These are phyloP conservation scores for Penicillium brevicompactum DNA, from an alignment of 2,329 filamentous ascomycete species.

Conservation along the genomic window DNA sequence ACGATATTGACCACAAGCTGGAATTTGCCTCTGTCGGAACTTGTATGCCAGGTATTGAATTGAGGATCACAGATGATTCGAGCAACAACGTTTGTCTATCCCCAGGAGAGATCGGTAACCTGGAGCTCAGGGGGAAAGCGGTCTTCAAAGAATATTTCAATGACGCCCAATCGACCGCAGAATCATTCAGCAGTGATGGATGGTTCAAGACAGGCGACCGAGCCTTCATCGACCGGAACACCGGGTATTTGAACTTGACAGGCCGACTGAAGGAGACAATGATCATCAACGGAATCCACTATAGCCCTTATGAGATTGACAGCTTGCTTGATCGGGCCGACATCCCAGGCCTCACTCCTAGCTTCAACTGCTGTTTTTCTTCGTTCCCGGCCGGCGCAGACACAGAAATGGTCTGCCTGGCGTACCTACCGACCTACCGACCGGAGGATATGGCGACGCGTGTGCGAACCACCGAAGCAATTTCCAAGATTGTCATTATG, in stretches of 20 bases:
- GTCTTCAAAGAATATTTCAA: slow-evolving; percentile 37
- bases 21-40: slow-evolving; percentile 40
- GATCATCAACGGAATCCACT: slow-evolving; percentile 53
- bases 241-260: slow-evolving; percentile 12
- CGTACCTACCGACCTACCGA: slow-evolving; percentile 37
- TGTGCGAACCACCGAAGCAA: slow-evolving; percentile 6
- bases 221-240: slow-evolving; percentile 11
- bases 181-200: slow-evolving; percentile 32
- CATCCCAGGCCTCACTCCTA: slow-evolving; percentile 23
- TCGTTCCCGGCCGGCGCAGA: slow-evolving; percentile 20
- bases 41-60: slow-evolving; percentile 25
- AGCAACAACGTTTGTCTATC: background rate
- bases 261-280: slow-evolving; percentile 28
- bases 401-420: slow-evolving; percentile 46
- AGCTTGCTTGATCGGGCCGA: slow-evolving; percentile 37
- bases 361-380: slow-evolving; percentile 46
- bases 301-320: slow-evolving; percentile 42
- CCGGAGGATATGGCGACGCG: slow-evolving; percentile 9
- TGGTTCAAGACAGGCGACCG: slow-evolving; percentile 36
- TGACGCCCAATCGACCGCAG: slow-evolving; percentile 26
- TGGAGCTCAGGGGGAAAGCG: slow-evolving; percentile 27
- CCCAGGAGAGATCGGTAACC: slow-evolving; percentile 13
- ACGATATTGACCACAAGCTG: slow-evolving; percentile 35
- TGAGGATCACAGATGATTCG: slow-evolving; percentile 19
- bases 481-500: slow-evolving; percentile 11